These are phyloP conservation scores for Malassezia dermatis DNA, from an alignment of 1,284 basidiomycete species.

Conservation along the genomic window DNA sequence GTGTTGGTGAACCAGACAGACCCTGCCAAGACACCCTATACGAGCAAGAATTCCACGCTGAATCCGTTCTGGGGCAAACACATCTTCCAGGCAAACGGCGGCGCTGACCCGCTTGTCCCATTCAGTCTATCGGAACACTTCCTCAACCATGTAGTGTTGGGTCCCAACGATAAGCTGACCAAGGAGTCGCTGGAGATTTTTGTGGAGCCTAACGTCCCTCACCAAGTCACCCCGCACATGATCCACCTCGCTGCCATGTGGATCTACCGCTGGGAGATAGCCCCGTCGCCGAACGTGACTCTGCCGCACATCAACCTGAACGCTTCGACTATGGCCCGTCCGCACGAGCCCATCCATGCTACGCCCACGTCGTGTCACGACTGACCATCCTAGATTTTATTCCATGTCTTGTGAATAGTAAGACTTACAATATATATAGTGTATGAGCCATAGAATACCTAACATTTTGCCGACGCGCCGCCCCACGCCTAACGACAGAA, in stretches of 20 bases:
- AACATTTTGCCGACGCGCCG: too few relatives aligned
- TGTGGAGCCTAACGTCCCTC: not conserved
- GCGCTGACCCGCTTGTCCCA: conserved; percentile 32
- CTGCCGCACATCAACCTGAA: not conserved
- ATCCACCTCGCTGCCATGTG: conserved; percentile 1
- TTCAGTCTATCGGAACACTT: conserved; percentile 36
- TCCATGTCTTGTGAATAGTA: too few relatives aligned
- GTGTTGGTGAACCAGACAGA: conserved; percentile 16
- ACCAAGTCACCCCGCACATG: conserved; percentile 1
- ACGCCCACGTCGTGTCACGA: not conserved
- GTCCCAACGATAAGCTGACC: not conserved
- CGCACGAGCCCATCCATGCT: not conserved
- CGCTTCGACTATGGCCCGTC: not conserved
- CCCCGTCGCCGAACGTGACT: not conserved
- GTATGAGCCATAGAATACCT: too few relatives aligned
- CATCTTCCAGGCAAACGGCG: conserved; percentile 34
- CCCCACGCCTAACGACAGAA: too few relatives aligned
- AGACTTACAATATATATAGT: too few relatives aligned
- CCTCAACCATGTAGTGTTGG: conserved; percentile 26
- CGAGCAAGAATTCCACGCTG: conserved; percentile 4
- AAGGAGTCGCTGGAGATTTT: conserved; percentile 1
- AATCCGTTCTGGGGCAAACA: conserved; percentile 40
- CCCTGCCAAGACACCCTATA: conserved; percentile 16
- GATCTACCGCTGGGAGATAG: conserved; percentile 11
- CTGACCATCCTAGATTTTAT: not conserved